These are phyloP conservation scores for Grosmannia penicillata DNA, from an alignment of 2,329 filamentous ascomycete species.

Conservation along the genomic window DNA sequence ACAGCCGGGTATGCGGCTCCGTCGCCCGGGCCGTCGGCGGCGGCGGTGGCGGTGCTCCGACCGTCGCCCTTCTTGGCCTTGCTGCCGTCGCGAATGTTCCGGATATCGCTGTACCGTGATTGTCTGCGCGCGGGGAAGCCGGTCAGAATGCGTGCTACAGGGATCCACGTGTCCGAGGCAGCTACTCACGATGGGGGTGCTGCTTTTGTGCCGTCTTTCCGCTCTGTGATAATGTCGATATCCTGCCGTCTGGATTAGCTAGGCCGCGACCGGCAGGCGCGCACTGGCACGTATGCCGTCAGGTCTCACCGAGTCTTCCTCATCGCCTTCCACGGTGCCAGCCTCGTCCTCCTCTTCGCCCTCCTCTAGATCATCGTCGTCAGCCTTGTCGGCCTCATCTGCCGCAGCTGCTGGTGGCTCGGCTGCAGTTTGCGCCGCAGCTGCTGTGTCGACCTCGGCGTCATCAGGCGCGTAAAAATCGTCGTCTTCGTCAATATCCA, in stretches of 20 bases:
- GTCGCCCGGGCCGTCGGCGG: neutral
- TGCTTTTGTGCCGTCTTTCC: slow-evolving; percentile 48
- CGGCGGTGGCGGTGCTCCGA: slow-evolving; percentile 9
- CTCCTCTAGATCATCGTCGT: slow-evolving; percentile 43
- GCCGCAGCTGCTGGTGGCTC: slow-evolving; percentile 8
- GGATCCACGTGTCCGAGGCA: neutral
- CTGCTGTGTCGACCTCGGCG: slow-evolving; percentile 22
- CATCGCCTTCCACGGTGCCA: slow-evolving; percentile 47
- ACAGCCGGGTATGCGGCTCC: slow-evolving; percentile 34
- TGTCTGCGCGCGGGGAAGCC: slow-evolving; percentile 26
- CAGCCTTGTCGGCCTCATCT: slow-evolving; percentile 18
- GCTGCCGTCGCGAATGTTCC: slow-evolving; percentile 34
- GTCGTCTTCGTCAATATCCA: slow-evolving; percentile 55
- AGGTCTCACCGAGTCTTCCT: slow-evolving; percentile 40
- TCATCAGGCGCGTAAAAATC: slow-evolving; percentile 53
- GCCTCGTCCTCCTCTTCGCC: slow-evolving; percentile 50
- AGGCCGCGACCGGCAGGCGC: neutral
- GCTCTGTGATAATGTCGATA: slow-evolving; percentile 53
- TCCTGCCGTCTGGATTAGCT: slow-evolving; percentile 26
- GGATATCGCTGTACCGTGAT: slow-evolving; percentile 48
- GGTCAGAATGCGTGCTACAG: neutral
- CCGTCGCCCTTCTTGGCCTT: neutral
- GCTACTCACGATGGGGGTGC: slow-evolving; percentile 39
- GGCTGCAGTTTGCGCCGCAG: slow-evolving; percentile 10
- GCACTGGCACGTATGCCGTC: too few species aligned